Base-by-base conservation (phyloP, 1,284 basidiomycete species). In the Lentinula novae-zelandiae region DNA sequence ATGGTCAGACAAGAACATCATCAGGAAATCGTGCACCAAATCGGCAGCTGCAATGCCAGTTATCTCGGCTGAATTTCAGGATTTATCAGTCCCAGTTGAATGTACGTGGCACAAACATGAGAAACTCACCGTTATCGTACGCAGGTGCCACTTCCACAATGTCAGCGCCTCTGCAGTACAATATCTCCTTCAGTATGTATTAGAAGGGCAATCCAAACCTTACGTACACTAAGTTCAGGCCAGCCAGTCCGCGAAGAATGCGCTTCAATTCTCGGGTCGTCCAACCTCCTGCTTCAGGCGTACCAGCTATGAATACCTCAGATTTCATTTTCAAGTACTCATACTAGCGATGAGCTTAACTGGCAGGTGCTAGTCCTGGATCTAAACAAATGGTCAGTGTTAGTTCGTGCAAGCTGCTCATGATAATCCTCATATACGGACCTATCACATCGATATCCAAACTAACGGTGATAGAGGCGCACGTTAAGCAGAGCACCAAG, bases 261-360 rank as follows among this genome's bases (percentile, higher is more conserved):
- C 88, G 83, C 66, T 92, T 91, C 46, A 91, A 78, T 72, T 93
- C 90, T 53, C 90, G 81, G n/a, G 83, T 87, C 4, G 89, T 90
- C 88, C 88, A 92, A 12, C 90, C 90, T 44, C 91, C 92, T 15
- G 86, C 82, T 72, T 93, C 91, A 6, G 90, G 91, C 2, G 92
- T 93, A n/a, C 92, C 90, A 63, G 90, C 88, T 88, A 64, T n/a
- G 34, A 60, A 39, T 42, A 5, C 46, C 38, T n/a, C 42, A 56
- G 33, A 13, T 8, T 33, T 50, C 27, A 27, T 27, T 22, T 22
- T 22, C 22, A 27, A 49, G 17, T 40, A 9, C 10, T 27, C 22
- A 33, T 31, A 53, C 7, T 15, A 22, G 31, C 42, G 36, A 33
- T 12, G 20, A 54, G 56, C 88, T 73, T 68, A 53, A 90, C 88